These are phyloP conservation scores for Globisporangium canariense DNA, from an alignment of 352 stramenopile genomes.

Conservation along the genomic window DNA sequence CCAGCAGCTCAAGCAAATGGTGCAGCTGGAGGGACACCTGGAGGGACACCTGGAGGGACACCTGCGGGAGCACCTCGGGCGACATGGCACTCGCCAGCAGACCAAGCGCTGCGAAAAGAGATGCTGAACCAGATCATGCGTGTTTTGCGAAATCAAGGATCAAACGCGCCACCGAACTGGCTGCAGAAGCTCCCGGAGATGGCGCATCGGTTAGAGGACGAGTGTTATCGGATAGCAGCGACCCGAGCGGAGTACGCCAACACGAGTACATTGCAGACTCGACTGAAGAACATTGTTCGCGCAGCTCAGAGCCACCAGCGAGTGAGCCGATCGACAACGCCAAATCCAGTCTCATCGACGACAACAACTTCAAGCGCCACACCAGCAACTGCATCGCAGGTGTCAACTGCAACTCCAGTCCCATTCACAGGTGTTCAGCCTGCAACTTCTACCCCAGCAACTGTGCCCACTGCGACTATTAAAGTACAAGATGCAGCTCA, in stretches of 20 bases:
- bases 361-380: conserved; percentile 5
- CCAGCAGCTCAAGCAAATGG: conserved; percentile 5
- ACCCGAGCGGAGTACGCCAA: conserved; percentile 95
- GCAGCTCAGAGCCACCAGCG: conserved; percentile 66
- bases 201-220: conserved; percentile 96
- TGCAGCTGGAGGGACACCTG: background rate
- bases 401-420: conserved; percentile 33
- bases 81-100: conserved; percentile 66
- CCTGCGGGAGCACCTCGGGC: conserved; percentile 23
- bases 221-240: conserved; percentile 90
- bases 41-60: background rate
- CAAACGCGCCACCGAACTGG: conserved; percentile 95
- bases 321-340: conserved; percentile 28
- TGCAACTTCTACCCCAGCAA: conserved; percentile 16
- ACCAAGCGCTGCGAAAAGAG: conserved; percentile 74
- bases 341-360: conserved; percentile 19
- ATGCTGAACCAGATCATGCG: conserved; percentile 92
- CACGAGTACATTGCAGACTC: conserved; percentile 91
- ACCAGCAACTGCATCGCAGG: conserved; percentile 15
- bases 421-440: conserved; percentile 58
- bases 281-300: conserved; percentile 94
- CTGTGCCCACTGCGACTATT: conserved; percentile 10
- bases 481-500: conserved; percentile 33
- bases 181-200: conserved; percentile 97
- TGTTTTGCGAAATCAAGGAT: conserved; percentile 93